Evolutionary conservation across 2,329 filamentous ascomycete genomes (phyloP).

Genomic region (Fusarium oxysporum): DNA sequence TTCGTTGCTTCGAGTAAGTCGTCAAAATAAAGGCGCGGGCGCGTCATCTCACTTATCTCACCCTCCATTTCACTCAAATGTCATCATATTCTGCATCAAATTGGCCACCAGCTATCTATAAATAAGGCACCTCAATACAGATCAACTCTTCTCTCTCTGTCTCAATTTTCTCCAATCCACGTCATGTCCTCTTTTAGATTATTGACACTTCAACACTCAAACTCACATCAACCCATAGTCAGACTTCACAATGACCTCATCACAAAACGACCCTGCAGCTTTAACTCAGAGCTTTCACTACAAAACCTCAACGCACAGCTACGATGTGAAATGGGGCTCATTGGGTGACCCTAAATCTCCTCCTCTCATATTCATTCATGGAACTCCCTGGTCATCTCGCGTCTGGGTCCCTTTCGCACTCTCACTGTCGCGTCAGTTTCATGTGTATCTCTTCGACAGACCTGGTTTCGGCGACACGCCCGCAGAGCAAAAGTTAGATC

Average conservation of each 20-base stretch:
- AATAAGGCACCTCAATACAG: fast-evolving
- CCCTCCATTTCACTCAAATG: not conserved
- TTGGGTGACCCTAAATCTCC: slow-evolving; percentile 47
- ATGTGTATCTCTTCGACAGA: slow-evolving; percentile 59
- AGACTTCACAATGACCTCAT: slow-evolving; percentile 10
- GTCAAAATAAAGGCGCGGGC: slow-evolving; percentile 17
- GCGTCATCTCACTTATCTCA: not conserved
- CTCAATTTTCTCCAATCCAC: fast-evolving
- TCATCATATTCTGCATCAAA: not conserved
- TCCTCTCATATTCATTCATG: slow-evolving; percentile 58
- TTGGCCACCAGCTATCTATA: not conserved
- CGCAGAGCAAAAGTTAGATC: slow-evolving; percentile 32
- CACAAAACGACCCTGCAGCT: slow-evolving; percentile 10
- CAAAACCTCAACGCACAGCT: slow-evolving; percentile 44
- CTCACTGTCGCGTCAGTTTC: slow-evolving; percentile 50
- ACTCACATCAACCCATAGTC: too few relatives aligned
- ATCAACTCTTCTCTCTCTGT: too few relatives aligned
- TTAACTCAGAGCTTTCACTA: slow-evolving; percentile 48
- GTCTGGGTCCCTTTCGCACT: slow-evolving; percentile 53
- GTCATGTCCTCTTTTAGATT: not conserved
- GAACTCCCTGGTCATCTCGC: slow-evolving; percentile 59
- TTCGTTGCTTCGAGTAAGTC: too few relatives aligned
- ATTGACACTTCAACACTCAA: not conserved
- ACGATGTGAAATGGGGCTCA: slow-evolving; percentile 48
- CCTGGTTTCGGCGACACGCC: slow-evolving; percentile 58